Conservation (phyloP, 1,139 yeast genomes). For the Zygosaccharomyces pseudobailii region DNA sequence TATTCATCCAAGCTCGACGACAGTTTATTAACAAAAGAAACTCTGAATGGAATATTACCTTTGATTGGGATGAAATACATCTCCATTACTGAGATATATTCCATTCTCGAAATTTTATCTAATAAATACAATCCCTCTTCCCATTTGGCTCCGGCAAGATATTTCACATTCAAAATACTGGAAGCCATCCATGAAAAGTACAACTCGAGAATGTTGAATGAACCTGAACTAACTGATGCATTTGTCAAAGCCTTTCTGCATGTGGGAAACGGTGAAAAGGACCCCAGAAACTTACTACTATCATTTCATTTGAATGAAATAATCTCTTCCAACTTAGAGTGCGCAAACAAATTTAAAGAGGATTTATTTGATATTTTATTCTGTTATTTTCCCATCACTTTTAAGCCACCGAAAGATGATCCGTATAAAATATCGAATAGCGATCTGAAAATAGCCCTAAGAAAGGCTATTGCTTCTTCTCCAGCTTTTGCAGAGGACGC, state of each 20-base stretch:
- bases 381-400: conserved; percentile 95
- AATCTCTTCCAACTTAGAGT: conserved; percentile 46
- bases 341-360: conserved; percentile 41
- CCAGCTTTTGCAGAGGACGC: conserved; percentile 65
- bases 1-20: conserved; percentile 65
- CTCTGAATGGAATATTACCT: conserved; percentile 50
- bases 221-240: conserved; percentile 32
- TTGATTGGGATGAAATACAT: conserved; percentile 49
- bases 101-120: conserved; percentile 41
- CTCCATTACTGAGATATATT: conserved; percentile 30
- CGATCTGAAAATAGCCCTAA: conserved; percentile 59
- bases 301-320: conserved; percentile 58
- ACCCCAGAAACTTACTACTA: conserved; percentile 75
- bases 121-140: conserved; percentile 54
- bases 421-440: conserved; percentile 78
- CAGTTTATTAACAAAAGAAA: conserved; percentile 46
- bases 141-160: conserved; percentile 63
- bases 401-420: conserved; percentile 87
- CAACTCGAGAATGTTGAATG: conserved; percentile 9
- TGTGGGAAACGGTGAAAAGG: conserved; percentile 84
- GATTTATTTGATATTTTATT: conserved; percentile 83
- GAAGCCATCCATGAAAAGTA: conserved; percentile 35
- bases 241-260: conserved; percentile 57
- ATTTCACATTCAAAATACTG: conserved; percentile 52
- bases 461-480: conserved; percentile 58